Conservation (phyloP, 2,329 filamentous ascomycete species). For the Ilyonectria robusta region DNA sequence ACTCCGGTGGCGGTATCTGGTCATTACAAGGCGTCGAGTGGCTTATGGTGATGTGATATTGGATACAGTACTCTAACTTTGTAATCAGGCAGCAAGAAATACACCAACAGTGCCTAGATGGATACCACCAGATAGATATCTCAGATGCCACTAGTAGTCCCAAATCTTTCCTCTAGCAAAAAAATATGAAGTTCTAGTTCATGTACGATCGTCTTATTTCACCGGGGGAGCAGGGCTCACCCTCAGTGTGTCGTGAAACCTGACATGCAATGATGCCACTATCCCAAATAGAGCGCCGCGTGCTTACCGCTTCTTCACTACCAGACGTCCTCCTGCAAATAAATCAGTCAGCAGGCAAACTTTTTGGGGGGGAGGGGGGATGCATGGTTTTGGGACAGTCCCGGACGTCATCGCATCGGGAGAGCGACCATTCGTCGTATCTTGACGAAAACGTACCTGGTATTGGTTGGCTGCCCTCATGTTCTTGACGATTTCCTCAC, state of each 20-base stretch:
- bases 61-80: constrained; percentile 8
- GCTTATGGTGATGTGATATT: constrained; percentile 15
- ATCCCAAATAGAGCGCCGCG: constrained; percentile 36
- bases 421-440: neutral
- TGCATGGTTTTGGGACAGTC: constrained; percentile 10
- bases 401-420: neutral
- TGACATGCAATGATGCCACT: constrained; percentile 39
- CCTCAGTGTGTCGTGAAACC: constrained; percentile 37
- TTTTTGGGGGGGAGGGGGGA: neutral
- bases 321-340: constrained; percentile 77
- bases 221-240: constrained; percentile 40
- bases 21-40: neutral
- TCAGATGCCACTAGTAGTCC: constrained; percentile 33
- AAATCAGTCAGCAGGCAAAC: constrained; percentile 30
- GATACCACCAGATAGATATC: constrained; percentile 35
- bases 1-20: neutral
- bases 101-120: constrained; percentile 32
- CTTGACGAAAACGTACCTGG: constrained; percentile 74
- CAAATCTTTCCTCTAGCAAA: constrained; percentile 39
- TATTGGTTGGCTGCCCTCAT: constrained; percentile 97
- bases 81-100: constrained; percentile 31
- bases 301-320: constrained; percentile 61
- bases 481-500: constrained; percentile 95
- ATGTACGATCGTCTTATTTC: constrained; percentile 43
- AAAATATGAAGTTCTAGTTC: constrained; percentile 40